Evolutionary conservation across 2,329 filamentous ascomycete species (phyloP).

Genomic region (Paraconiothyrium brasiliense): DNA sequence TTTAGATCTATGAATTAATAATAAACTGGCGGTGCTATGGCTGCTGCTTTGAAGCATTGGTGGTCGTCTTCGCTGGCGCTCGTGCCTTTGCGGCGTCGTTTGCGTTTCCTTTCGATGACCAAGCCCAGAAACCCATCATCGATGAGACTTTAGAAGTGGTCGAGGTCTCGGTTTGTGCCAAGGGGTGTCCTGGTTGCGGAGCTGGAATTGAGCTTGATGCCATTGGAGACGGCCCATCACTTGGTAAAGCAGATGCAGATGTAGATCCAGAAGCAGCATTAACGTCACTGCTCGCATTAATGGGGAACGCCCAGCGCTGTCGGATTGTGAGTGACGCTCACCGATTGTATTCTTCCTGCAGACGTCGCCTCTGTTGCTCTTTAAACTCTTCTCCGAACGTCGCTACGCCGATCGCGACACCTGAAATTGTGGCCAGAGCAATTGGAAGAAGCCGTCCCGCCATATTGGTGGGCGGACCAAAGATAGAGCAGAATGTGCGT

Average conservation of each 20-base stretch:
- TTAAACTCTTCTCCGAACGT: slow-evolving; percentile 49
- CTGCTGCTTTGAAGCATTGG: slow-evolving; percentile 65
- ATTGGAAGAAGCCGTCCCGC: slow-evolving; percentile 46
- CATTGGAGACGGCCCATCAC: slow-evolving; percentile 25
- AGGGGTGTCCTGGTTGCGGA: slow-evolving; percentile 22
- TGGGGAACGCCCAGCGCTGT: slow-evolving; percentile 1
- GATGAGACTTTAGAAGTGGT: slow-evolving; percentile 29
- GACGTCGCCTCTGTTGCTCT: slow-evolving; percentile 39
- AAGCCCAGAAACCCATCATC: slow-evolving; percentile 45
- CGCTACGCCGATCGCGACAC: slow-evolving; percentile 44
- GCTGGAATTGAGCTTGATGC: slow-evolving; percentile 24
- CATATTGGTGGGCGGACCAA: slow-evolving; percentile 27
- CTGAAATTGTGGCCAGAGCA: slow-evolving; percentile 40
- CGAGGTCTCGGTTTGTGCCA: slow-evolving; percentile 19
- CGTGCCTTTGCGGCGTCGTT: slow-evolving; percentile 68
- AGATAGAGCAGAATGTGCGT: background rate
- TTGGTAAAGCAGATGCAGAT: slow-evolving; percentile 31
- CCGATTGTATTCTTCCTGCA: slow-evolving; percentile 47
- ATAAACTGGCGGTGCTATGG: slow-evolving; percentile 56
- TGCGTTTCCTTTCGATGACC: slow-evolving; percentile 52
- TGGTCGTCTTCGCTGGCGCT: slow-evolving; percentile 67
- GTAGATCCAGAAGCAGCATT: slow-evolving; percentile 35
- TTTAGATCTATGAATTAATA: slow-evolving; percentile 49
- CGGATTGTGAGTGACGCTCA: slow-evolving; percentile 20
- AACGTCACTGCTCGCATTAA: slow-evolving; percentile 37